Conservation (phyloP, 2,329 filamentous ascomycete genomes). For the Microascus cirrosus region DNA sequence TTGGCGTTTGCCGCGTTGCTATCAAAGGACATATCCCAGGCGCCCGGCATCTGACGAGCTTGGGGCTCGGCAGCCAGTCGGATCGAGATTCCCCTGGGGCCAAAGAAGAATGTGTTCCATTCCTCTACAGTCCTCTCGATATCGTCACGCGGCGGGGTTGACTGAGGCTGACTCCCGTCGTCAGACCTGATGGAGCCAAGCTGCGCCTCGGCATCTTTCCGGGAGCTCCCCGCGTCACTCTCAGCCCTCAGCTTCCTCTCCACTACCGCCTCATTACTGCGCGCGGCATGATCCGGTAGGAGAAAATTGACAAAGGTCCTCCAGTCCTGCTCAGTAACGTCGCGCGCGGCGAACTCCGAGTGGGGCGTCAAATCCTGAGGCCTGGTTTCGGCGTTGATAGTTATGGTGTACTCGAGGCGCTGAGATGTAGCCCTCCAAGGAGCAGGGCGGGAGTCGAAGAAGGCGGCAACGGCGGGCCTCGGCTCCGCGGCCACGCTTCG, state of each 20-base stretch:
- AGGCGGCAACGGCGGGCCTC: slow-evolving; percentile 16
- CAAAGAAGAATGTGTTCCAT: slow-evolving; percentile 49
- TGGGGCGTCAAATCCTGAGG: slow-evolving; percentile 33
- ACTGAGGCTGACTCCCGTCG: slow-evolving; percentile 8
- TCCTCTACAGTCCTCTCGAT: slow-evolving; percentile 30
- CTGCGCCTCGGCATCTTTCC: slow-evolving; percentile 27
- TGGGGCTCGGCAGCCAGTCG: slow-evolving; percentile 14
- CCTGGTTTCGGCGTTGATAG: slow-evolving; percentile 20
- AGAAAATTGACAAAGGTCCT: slow-evolving; percentile 46
- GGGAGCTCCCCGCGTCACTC: slow-evolving; percentile 15
- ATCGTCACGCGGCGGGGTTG: slow-evolving; percentile 14
- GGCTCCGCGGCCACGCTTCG: slow-evolving; percentile 11
- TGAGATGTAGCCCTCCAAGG: slow-evolving; percentile 13
- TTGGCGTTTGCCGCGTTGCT: not conserved
- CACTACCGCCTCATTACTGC: slow-evolving; percentile 32
- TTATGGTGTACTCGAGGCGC: slow-evolving; percentile 21
- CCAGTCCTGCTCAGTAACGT: slow-evolving; percentile 44
- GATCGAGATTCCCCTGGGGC: slow-evolving; percentile 34
- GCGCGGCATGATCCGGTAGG: slow-evolving; percentile 33
- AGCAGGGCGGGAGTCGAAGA: slow-evolving; percentile 34
- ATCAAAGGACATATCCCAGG: slow-evolving; percentile 19
- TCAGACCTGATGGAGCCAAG: slow-evolving; percentile 10
- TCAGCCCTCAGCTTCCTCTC: slow-evolving; percentile 37
- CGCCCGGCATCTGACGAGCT: slow-evolving; percentile 17
- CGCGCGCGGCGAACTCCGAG: slow-evolving; percentile 23